A percentile compares a stretch with the other conserved stretches of the same genome.
Evolutionary conservation across 495 filamentous ascomycete species (phyloP).

Genomic region (Lophiostoma macrostomum): DNA sequence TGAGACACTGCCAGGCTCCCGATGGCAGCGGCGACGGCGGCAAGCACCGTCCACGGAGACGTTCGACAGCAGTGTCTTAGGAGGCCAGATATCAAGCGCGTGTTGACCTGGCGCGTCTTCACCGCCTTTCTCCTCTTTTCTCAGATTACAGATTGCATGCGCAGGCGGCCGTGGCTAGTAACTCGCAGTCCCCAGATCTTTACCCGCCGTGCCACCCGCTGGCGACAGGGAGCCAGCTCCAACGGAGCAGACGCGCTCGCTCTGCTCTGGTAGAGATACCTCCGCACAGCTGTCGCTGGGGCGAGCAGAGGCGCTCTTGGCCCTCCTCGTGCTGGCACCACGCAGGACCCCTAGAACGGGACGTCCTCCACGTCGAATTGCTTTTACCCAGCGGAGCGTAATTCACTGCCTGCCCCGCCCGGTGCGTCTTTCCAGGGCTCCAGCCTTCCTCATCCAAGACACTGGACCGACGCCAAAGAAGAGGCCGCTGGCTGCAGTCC

Average conservation of each 20-base stretch:
- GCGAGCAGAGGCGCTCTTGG: too few species aligned
- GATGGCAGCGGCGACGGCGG: conserved; percentile 8
- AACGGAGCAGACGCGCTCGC: too few species aligned
- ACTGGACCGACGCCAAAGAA: conserved; percentile 27
- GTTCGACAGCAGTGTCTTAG: neutral
- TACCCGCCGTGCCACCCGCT: too few species aligned
- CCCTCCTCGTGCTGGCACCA: too few species aligned
- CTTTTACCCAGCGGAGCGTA: conserved; percentile 18
- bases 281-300: too few species aligned
- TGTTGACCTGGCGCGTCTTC: conserved; percentile 5
- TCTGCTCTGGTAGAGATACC: too few species aligned
- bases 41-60: conserved; percentile 1
- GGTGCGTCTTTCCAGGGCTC: neutral
- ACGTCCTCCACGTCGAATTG: neutral
- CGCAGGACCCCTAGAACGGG: too few species aligned
- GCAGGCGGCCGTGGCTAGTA: conserved; percentile 28
- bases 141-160: neutral
- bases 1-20: too few species aligned
- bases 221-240: too few species aligned
- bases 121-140: conserved; percentile 24
- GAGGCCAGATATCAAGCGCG: conserved; percentile 1
- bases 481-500: conserved; percentile 7
- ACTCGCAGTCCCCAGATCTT: conserved; percentile 6
- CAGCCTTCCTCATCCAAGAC: conserved; percentile 25
- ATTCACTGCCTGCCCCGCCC: conserved; percentile 1